Evolutionary conservation across 192 early-diverging fungal species (phyloP), one percentile per base, ranked within the genome.

Genomic region (Gaertneriomyces semiglobifer): DNA sequence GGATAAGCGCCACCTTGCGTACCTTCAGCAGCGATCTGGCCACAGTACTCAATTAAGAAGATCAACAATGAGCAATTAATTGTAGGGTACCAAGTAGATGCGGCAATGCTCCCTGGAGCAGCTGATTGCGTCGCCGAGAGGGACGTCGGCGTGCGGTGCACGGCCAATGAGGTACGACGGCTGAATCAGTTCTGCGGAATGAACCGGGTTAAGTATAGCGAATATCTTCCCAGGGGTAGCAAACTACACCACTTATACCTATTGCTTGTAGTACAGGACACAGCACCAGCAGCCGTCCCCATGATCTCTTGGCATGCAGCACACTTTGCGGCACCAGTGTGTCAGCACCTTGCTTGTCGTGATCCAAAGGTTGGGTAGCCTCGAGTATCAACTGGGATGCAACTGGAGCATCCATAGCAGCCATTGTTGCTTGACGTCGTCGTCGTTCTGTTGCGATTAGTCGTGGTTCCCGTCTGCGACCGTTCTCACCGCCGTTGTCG

Each of bases 21-120:
- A 60, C 52, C n/a, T 2, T 12, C 48, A 50, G 18, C 11, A 3
- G 12, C 48, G 18, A n/a, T 50, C 48, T 61, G 20, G 44, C 40
- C 60, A 3, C 1, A 16, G 19, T 64, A 52, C 14, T 59, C 5
- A 56, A 8, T 11, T 6, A 64, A 0, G 18, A 57, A 39, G 16
- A 64, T 16, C 11, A 38, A 14, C 33, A 19, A 25, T 25, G 8
- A 3, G 0, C 3, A 5, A 25, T 16, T 16, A n/a, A 41, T 5
- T 7, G 11, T 4, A 12, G 18, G 1, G 5, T 46, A 68, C 66
- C 58, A 68, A 18, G 14, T 46, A 33, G n/a, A 68, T 41, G 6
- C 20, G 41, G 44, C 14, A 68, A 25, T 68, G 66, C 44, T 68
- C 33, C 47, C 44, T 60, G 33, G 66, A 59, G 58, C 66, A 68